A percentile compares a stretch with the other conserved stretches of the same genome.
These are phyloP conservation scores for Citrus medica DNA, from an alignment of 345 rosid genomes.

Conservation along the genomic window DNA sequence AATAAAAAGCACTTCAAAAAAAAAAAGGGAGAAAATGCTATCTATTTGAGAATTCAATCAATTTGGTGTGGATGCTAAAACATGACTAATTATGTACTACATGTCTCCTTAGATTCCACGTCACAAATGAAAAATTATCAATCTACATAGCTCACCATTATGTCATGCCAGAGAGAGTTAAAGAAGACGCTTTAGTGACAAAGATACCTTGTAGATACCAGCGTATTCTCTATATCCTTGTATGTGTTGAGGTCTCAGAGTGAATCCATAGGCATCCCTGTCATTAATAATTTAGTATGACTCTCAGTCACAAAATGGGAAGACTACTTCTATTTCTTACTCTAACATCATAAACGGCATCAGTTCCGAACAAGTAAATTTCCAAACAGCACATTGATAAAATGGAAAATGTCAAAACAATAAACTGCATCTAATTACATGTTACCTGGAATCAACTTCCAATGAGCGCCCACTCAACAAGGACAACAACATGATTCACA, in stretches of 20 bases:
- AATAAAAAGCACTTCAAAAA: not conserved
- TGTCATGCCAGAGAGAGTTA: not conserved
- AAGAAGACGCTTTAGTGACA: not conserved
- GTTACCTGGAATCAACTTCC: conserved; percentile 93
- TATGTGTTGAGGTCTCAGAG: conserved; percentile 92
- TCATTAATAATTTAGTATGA: not conserved
- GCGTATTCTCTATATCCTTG: conserved; percentile 72
- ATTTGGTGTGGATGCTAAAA: not conserved
- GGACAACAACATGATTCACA: conserved; percentile 91
- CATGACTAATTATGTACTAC: not conserved
- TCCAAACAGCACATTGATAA: not conserved
- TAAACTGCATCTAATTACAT: not conserved
- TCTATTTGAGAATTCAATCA: not conserved
- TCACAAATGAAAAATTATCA: not conserved
- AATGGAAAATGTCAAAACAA: not conserved
- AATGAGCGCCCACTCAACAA: conserved; percentile 89
- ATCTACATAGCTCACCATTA: not conserved
- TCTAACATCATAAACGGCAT: not conserved
- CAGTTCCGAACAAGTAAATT: not conserved
- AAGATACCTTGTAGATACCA: conserved; percentile 59
- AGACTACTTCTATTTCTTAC: not conserved
- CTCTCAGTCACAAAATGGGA: not conserved
- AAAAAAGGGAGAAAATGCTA: not conserved
- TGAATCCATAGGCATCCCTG: conserved; percentile 94
- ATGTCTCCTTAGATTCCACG: not conserved